A percentile compares a stretch with the other conserved stretches of the same genome.
Evolutionary conservation across 495 filamentous ascomycete genomes (phyloP).

Genomic region (Hypoxylon rickii): DNA sequence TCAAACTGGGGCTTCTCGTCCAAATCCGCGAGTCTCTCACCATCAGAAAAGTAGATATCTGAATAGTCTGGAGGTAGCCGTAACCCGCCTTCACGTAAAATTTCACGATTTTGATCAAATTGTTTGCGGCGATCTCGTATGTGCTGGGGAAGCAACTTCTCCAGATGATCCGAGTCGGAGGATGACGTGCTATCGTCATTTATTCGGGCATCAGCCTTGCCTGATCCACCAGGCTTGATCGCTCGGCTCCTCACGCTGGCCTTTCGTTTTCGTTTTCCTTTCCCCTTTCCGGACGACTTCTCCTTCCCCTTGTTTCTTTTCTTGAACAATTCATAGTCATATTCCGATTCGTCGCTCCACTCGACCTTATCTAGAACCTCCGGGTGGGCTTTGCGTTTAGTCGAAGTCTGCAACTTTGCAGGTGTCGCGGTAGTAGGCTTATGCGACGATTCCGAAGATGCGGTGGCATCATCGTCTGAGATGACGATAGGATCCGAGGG

Average conservation of each 20-base stretch:
- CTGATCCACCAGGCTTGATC: slow-evolving; percentile 5
- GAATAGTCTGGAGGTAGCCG: slow-evolving; percentile 80
- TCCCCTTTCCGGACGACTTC: slow-evolving; percentile 18
- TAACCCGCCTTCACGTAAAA: slow-evolving; percentile 68
- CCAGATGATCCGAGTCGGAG: slow-evolving; percentile 14
- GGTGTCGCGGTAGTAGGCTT: slow-evolving; percentile 1
- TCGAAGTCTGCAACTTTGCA: neutral
- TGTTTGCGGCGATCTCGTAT: slow-evolving; percentile 56
- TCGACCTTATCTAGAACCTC: slow-evolving; percentile 14
- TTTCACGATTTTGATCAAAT: slow-evolving; percentile 62
- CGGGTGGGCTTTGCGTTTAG: slow-evolving; percentile 28
- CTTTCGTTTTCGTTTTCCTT: slow-evolving; percentile 29
- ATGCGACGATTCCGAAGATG: slow-evolving; percentile 22
- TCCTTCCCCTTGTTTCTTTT: slow-evolving; percentile 23
- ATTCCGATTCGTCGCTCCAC: slow-evolving; percentile 33
- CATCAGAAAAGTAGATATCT: slow-evolving; percentile 85
- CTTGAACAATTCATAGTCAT: slow-evolving; percentile 20
- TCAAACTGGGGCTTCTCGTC: slow-evolving; percentile 74
- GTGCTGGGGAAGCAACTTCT: slow-evolving; percentile 48
- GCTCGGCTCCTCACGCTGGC: slow-evolving; percentile 6
- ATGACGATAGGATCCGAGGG: slow-evolving; percentile 24
- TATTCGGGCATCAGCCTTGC: slow-evolving; percentile 5
- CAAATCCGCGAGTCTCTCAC: slow-evolving; percentile 66
- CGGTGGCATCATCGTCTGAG: slow-evolving; percentile 34
- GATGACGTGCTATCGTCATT: slow-evolving; percentile 26